Base-by-base conservation (phyloP, 371 early-diverging fungal species). In the Pancytospora philotis region DNA sequence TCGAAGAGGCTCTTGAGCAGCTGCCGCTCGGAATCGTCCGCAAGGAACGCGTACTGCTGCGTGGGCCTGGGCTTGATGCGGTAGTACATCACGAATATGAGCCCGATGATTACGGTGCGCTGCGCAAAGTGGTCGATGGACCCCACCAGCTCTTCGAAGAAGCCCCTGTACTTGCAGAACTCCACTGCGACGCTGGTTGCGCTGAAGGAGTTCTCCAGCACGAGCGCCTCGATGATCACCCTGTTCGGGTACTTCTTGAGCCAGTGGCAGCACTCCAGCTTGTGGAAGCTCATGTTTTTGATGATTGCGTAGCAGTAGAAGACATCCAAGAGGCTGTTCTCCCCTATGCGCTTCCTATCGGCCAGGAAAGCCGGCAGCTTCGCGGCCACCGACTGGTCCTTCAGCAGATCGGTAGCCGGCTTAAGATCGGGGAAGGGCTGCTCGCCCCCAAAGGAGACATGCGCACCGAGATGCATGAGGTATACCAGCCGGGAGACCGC, bases 301-400 rank as follows among this genome's bases (percentile, higher is more conserved):
- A 74, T 74, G 28, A 74, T 59, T 13, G 6, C 32, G 19, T 8
- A 56, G 10, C 36, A 19, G 3, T 28, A 61, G 68, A 64, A 69
- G 25, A 27, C 58, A 49, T 55, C 34, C 13, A 41, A 13, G 66
- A 73, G 58, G 73, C 62, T 63, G 3, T 27, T 73, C 45, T 32
- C 55, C 22, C 45, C 45, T 22, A 22, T 22, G 22, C 45, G 34
- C 27, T 8, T 19, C 8, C 8, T 8, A 16, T 53, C 34, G 45
- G 45, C 13, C 13, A 41, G 22, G 30, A 53, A 34, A 16, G 10
- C 8, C 34, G 8, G 55, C 34, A 10, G 10, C 6, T 16, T 30
- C 27, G 19, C 8, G 8, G 55, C 19, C 34, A 30, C 34, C 19
- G 27, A 8, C 8, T 19, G 34, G 8, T 8, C 8, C 34, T 8